These are phyloP conservation scores for Talaromyces sp. DNA, from an alignment of 2,329 filamentous ascomycete species.

Conservation along the genomic window DNA sequence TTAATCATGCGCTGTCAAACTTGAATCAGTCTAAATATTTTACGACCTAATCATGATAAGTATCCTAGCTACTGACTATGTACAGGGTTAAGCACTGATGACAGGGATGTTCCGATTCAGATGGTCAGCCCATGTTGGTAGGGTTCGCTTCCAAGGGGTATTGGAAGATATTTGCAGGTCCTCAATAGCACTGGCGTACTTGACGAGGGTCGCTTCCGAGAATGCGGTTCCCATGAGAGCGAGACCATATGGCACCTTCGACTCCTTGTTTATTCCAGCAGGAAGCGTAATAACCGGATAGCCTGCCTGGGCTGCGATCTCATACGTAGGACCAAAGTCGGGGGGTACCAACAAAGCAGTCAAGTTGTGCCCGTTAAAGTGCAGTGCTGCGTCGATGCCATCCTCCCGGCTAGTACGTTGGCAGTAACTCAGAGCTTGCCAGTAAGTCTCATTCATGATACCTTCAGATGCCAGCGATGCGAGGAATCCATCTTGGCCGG, in stretches of 20 bases:
- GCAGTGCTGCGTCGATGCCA: conserved; percentile 66
- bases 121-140: conserved; percentile 53
- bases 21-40: background rate
- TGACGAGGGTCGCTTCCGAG: conserved; percentile 55
- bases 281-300: conserved; percentile 71
- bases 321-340: conserved; percentile 62
- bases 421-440: conserved; percentile 60
- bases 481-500: conserved; percentile 68
- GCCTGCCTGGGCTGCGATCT: conserved; percentile 70
- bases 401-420: conserved; percentile 56
- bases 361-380: conserved; percentile 42
- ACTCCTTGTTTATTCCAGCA: conserved; percentile 50
- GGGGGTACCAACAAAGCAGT: conserved; percentile 65
- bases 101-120: conserved; percentile 34
- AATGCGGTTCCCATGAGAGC: conserved; percentile 59
- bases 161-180: conserved; percentile 47
- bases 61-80: background rate
- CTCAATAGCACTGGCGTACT: conserved; percentile 61
- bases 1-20: background rate
- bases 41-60: background rate
- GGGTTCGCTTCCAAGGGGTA: conserved; percentile 44
- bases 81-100: conserved; percentile 16
- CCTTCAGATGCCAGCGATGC: conserved; percentile 60
- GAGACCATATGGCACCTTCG: conserved; percentile 60
- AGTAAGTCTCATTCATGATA: conserved; percentile 61